These are phyloP conservation scores for Rosa multiflora DNA, from an alignment of 306 rosid species.

Conservation along the genomic window DNA sequence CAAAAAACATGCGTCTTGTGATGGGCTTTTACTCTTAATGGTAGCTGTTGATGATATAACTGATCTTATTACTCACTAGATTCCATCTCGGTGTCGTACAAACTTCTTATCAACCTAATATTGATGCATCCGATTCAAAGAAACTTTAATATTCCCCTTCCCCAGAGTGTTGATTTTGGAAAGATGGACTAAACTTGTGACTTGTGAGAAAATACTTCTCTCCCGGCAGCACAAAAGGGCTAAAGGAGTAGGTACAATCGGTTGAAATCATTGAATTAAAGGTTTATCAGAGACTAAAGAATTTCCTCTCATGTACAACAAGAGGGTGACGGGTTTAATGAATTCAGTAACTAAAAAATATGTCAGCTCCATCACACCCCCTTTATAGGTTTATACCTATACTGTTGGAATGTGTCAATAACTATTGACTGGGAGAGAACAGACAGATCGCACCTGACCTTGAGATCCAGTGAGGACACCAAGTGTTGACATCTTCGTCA, in stretches of 20 bases:
- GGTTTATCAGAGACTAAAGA: background rate
- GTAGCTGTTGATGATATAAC: too few species aligned
- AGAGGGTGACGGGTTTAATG: background rate
- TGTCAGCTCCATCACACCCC: background rate
- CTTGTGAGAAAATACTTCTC: background rate
- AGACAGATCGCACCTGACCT: conserved; percentile 38
- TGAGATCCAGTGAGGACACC: conserved; percentile 34
- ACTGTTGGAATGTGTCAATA: background rate
- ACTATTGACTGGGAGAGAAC: conserved; percentile 27
- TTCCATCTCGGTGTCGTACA: too few species aligned
- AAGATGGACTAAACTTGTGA: background rate
- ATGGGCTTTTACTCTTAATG: too few species aligned
- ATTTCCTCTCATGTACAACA: background rate
- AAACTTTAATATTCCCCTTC: too few species aligned
- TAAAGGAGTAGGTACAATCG: background rate
- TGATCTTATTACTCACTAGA: too few species aligned
- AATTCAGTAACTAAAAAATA: background rate
- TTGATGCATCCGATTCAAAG: too few species aligned
- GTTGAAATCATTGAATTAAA: background rate
- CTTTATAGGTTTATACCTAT: background rate
- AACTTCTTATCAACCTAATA: too few species aligned
- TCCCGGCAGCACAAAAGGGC: background rate
- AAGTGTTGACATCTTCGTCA: conserved; percentile 69
- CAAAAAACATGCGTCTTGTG: too few species aligned
- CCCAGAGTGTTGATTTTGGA: background rate